These are phyloP conservation scores for Picea glauca DNA, from an alignment of 75 land plant species.

Conservation along the genomic window DNA sequence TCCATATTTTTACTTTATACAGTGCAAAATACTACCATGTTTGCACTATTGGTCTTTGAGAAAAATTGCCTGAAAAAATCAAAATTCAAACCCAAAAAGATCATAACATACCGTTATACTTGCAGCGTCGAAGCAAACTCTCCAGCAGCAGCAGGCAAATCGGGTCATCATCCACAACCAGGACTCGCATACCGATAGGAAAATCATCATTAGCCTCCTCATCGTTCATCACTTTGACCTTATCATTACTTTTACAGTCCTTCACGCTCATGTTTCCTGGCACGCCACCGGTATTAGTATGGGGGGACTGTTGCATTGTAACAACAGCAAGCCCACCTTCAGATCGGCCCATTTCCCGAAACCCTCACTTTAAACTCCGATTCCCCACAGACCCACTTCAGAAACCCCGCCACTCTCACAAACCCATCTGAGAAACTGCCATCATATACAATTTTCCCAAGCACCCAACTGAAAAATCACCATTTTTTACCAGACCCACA, in stretches of 20 bases:
- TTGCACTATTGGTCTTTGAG: not conserved
- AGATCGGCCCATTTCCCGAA: not conserved
- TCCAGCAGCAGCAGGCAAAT: constrained; percentile 53
- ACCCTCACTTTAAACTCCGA: not conserved
- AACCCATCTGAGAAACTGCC: not conserved
- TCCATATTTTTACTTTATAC: not conserved
- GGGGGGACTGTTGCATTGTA: constrained; percentile 5
- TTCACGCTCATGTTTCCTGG: not conserved
- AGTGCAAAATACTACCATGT: not conserved
- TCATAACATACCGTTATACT: constrained; percentile 51
- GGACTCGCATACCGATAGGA: constrained; percentile 77
- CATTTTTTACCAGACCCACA: not conserved
- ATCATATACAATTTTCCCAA: no score
- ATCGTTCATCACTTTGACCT: constrained; percentile 14
- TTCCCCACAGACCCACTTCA: not conserved
- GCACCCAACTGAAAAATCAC: no score
- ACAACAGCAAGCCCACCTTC: constrained; percentile 3
- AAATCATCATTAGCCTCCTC: constrained; percentile 35
- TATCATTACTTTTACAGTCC: not conserved
- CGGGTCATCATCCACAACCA: constrained; percentile 83
- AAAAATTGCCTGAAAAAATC: no score
- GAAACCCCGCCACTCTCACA: not conserved
- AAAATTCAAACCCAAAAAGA: not conserved
- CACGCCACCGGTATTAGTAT: not conserved
- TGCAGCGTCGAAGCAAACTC: constrained; percentile 51